Evolutionary conservation across 148 eudicot species (phyloP).

Genomic region (Chenopodium album): DNA sequence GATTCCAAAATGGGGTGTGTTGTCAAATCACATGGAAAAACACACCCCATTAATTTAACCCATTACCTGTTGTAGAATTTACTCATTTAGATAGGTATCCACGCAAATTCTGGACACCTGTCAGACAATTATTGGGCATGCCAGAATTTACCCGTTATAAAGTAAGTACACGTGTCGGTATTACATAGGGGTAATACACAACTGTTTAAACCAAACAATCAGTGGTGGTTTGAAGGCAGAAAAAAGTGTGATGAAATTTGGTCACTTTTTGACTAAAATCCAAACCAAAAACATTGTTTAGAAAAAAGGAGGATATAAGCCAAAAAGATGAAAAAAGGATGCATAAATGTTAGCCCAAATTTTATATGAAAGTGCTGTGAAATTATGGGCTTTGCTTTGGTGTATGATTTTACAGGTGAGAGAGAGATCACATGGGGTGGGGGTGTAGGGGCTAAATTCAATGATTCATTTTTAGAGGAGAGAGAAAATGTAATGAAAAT

Average conservation of each 20-base stretch:
- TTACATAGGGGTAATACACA: neutral
- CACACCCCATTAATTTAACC: neutral
- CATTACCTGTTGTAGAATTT: neutral
- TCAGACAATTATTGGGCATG: neutral
- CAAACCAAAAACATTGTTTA: neutral
- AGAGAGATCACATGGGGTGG: constrained; percentile 10
- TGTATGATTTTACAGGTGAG: neutral
- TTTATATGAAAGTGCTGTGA: neutral
- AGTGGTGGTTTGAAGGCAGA: neutral
- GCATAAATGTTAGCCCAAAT: neutral
- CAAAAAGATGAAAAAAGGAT: neutral
- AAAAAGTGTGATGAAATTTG: neutral
- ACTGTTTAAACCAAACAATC: neutral
- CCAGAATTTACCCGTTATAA: constrained; percentile 8
- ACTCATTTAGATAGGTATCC: neutral
- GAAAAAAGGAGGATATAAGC: neutral
- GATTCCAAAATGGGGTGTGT: neutral
- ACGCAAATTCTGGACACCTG: neutral
- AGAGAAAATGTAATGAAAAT: too few relatives aligned
- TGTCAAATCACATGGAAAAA: constrained; percentile 16
- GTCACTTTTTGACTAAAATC: constrained; percentile 9
- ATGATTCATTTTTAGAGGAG: neutral
- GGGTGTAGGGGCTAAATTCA: constrained; percentile 1
- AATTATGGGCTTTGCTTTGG: neutral
- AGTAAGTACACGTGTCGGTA: neutral